Evolutionary conservation across 768 basidiomycete genomes (phyloP).

Genomic region (Collybiopsis confluens): DNA sequence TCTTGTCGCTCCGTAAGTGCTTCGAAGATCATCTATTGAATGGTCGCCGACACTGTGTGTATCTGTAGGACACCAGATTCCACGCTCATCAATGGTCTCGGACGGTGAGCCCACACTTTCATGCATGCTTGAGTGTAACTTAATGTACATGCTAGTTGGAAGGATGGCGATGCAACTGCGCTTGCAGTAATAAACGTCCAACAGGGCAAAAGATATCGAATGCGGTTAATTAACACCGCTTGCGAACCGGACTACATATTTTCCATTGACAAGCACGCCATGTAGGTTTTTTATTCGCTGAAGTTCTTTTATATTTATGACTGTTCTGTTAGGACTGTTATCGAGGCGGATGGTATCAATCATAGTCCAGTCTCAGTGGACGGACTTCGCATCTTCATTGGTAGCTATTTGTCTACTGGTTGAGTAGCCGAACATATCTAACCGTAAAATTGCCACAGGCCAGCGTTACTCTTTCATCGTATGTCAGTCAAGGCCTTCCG

Average conservation of each 20-base stretch:
- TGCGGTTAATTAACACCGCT: constrained; percentile 47
- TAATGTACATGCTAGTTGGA: no score
- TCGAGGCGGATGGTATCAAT: constrained; percentile 37
- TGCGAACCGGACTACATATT: constrained; percentile 35
- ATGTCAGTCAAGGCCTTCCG: no score
- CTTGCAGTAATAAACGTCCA: constrained; percentile 43
- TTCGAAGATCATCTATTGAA: no score
- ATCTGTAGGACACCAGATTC: background rate
- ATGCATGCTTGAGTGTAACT: constrained; percentile 1
- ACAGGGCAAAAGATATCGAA: constrained; percentile 41
- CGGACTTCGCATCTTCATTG: constrained; percentile 28
- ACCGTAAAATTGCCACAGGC: no score
- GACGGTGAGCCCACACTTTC: background rate
- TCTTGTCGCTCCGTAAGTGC: no score
- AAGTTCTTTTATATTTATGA: constrained; percentile 26
- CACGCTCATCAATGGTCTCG: constrained; percentile 11
- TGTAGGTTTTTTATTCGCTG: constrained; percentile 28
- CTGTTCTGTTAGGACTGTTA: constrained; percentile 33
- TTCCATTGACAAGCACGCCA: constrained; percentile 38
- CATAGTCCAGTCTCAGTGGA: constrained; percentile 29
- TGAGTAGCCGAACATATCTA: no score
- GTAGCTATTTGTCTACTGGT: no score
- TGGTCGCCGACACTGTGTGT: background rate
- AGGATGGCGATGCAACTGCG: constrained; percentile 17
- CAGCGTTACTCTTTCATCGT: constrained; percentile 37